Percentiles rank a stretch among this genome's conserved stretches.
phyloP scores from a whole-genome alignment of 352 stramenopile species.

The Globisporangium cederbergense region DNA sequence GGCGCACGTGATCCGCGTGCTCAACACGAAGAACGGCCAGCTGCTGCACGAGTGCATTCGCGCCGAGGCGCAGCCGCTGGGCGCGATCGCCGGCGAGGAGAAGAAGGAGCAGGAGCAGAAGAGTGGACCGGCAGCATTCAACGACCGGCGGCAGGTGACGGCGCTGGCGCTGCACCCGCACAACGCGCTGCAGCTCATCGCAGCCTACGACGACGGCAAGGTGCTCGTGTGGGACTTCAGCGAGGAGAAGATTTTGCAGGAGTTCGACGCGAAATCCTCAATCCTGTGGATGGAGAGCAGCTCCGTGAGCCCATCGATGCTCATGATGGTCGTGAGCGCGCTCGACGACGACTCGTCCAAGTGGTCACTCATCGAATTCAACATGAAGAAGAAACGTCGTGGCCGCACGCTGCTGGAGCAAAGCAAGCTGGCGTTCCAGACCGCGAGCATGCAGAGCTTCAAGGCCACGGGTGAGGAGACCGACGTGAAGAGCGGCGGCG shows the following conservation, averaged over 20 bases:
- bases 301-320: slow-evolving; percentile 43
- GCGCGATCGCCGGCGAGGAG: slow-evolving; percentile 12
- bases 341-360: slow-evolving; percentile 19
- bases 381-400: slow-evolving; percentile 62
- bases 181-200: slow-evolving; percentile 66
- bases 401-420: slow-evolving; percentile 46
- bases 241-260: slow-evolving; percentile 60
- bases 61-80: slow-evolving; percentile 19
- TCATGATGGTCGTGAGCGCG: slow-evolving; percentile 41
- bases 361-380: slow-evolving; percentile 71
- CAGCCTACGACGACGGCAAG: slow-evolving; percentile 61
- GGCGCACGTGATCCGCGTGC: slow-evolving; percentile 64
- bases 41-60: slow-evolving; percentile 72
- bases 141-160: slow-evolving; percentile 29
- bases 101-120: slow-evolving; percentile 14
- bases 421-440: slow-evolving; percentile 41
- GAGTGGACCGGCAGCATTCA: neutral
- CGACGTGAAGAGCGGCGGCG: slow-evolving; percentile 1
- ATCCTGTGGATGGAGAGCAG: slow-evolving; percentile 76
- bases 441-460: slow-evolving; percentile 60
- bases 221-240: slow-evolving; percentile 77
- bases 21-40: slow-evolving; percentile 68
- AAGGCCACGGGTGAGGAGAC: slow-evolving; percentile 1
- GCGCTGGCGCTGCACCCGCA: slow-evolving; percentile 66
- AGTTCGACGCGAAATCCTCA: slow-evolving; percentile 39